These are phyloP conservation scores for Trypanosoma theileri DNA, from an alignment of 208 protist species.

Conservation along the genomic window DNA sequence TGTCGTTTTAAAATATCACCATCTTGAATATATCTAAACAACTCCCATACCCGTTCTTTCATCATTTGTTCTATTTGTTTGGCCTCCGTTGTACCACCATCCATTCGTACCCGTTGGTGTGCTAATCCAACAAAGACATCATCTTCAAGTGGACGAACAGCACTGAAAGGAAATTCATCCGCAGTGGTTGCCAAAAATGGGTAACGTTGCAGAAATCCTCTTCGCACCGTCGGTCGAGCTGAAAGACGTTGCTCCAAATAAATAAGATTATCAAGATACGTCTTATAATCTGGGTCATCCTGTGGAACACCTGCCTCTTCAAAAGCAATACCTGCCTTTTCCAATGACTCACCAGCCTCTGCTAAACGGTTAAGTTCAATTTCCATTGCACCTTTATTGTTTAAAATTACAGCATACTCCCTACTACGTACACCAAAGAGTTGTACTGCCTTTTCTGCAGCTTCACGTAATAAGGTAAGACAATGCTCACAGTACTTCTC, in stretches of 20 bases:
- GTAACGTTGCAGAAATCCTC: slow-evolving; percentile 50
- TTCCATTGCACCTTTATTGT: slow-evolving; percentile 65
- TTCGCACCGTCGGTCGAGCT: slow-evolving; percentile 13
- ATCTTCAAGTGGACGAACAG: slow-evolving; percentile 60
- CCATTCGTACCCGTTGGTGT: slow-evolving; percentile 35
- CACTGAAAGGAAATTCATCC: slow-evolving; percentile 54
- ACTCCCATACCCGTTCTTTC: slow-evolving; percentile 52
- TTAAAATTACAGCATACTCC: slow-evolving; percentile 61
- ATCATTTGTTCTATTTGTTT: slow-evolving; percentile 46
- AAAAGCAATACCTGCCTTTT: slow-evolving; percentile 40
- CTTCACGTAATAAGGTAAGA: slow-evolving; percentile 56
- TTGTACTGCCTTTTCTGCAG: slow-evolving; percentile 45
- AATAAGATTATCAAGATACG: slow-evolving; percentile 60
- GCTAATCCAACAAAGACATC: slow-evolving; percentile 55
- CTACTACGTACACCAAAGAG: slow-evolving; percentile 54
- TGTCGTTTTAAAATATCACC: slow-evolving; percentile 46
- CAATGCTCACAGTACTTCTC: slow-evolving; percentile 47
- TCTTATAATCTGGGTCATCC: slow-evolving; percentile 60
- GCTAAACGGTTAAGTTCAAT: slow-evolving; percentile 59
- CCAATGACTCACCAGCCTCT: slow-evolving; percentile 44
- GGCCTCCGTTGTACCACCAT: slow-evolving; percentile 21
- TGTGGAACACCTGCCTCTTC: slow-evolving; percentile 44
- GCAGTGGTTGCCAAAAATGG: slow-evolving; percentile 52
- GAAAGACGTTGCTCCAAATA: slow-evolving; percentile 25
- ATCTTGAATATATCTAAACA: slow-evolving; percentile 50